phyloP scores from a whole-genome alignment of 768 basidiomycete genomes.

The Auricularia cornea region DNA sequence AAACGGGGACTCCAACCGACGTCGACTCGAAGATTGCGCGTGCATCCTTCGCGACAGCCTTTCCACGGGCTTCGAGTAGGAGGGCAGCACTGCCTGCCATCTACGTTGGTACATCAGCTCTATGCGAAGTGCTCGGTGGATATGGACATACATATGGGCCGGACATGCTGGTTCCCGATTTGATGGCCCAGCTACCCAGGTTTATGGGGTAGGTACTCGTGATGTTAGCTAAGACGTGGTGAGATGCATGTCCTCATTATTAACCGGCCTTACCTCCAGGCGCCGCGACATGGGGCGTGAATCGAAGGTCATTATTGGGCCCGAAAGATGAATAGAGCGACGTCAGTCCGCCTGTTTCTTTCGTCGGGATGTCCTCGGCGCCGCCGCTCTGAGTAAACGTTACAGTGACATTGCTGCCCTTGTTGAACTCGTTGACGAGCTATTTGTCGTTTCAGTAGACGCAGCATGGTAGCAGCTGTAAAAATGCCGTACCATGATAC shows the following conservation, averaged over 20 bases:
- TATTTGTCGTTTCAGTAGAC: too few species aligned
- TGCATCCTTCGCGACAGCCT: slow-evolving; percentile 24
- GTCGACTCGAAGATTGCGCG: slow-evolving; percentile 43
- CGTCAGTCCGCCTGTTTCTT: background rate
- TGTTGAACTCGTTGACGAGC: background rate
- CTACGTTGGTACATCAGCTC: background rate
- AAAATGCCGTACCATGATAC: background rate
- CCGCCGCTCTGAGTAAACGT: background rate
- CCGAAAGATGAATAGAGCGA: background rate
- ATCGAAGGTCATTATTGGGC: background rate
- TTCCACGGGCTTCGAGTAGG: slow-evolving; percentile 33
- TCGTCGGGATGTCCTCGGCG: background rate
- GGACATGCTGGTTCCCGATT: slow-evolving; percentile 27
- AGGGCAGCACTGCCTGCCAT: slow-evolving; percentile 36
- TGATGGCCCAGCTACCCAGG: too few species aligned
- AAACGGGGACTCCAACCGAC: slow-evolving; percentile 34
- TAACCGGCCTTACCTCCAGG: too few species aligned
- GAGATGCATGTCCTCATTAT: too few species aligned
- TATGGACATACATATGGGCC: slow-evolving; percentile 26
- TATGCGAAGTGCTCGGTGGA: too few species aligned
- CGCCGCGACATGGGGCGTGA: background rate
- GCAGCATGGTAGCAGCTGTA: too few species aligned
- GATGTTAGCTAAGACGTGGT: too few species aligned
- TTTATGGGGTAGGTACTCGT: too few species aligned
- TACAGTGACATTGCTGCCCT: background rate